Evolutionary conservation across 75 land plant species (phyloP).

Genomic region (Cunninghamia lanceolata): DNA sequence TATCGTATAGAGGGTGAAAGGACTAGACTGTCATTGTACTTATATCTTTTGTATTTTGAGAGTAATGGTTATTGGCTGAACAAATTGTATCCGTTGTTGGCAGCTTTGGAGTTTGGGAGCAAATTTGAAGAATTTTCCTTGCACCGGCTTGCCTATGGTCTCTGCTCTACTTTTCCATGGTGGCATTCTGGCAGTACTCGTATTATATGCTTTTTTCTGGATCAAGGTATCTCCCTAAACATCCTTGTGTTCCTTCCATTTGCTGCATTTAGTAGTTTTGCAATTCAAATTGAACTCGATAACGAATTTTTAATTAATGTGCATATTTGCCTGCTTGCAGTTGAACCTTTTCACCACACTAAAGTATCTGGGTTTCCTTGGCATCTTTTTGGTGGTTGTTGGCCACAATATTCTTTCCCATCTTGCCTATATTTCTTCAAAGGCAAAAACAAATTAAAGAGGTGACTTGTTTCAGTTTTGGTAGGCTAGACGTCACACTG

Average conservation of each 20-base stretch:
- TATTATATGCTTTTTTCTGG: constrained; percentile 87
- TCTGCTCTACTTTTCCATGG: constrained; percentile 74
- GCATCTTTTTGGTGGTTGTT: constrained; percentile 58
- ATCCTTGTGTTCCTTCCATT: neutral
- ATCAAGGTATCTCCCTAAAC: constrained; percentile 59
- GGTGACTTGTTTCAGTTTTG: neutral
- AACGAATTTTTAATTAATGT: neutral
- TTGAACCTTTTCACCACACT: constrained; percentile 86
- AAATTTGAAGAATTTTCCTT: constrained; percentile 77
- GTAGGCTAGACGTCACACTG: neutral
- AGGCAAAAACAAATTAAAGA: constrained; percentile 31
- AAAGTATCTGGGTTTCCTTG: constrained; percentile 66
- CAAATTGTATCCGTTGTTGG: neutral
- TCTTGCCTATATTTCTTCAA: constrained; percentile 53
- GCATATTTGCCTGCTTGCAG: constrained; percentile 35
- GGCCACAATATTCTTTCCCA: constrained; percentile 82
- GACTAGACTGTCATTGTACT: neutral
- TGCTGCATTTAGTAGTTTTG: neutral
- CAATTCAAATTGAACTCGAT: neutral
- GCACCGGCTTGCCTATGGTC: constrained; percentile 50
- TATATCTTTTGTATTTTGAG: neutral
- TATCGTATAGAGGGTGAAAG: too few species aligned
- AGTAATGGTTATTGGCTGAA: neutral
- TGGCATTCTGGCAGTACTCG: constrained; percentile 73
- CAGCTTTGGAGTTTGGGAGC: constrained; percentile 68